Evolutionary conservation across 75 land plant genomes (phyloP).

Genomic region (Adiantum capillusveneris): DNA sequence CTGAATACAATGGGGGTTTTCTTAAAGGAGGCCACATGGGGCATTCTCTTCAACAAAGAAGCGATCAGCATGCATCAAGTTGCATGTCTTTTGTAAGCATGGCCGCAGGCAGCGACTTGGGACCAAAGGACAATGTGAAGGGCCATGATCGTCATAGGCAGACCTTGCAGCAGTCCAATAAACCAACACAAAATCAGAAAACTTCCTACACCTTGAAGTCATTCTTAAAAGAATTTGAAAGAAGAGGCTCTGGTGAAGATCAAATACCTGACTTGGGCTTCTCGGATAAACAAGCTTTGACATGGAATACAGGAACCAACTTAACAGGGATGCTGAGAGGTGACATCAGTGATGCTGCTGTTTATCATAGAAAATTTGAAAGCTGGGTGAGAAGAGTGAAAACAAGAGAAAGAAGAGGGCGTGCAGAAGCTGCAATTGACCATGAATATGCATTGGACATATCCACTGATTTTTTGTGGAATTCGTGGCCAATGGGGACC

Average conservation of each 20-base stretch:
- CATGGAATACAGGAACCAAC: conserved; percentile 28
- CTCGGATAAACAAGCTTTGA: conserved; percentile 19
- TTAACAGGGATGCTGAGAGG: conserved; percentile 22
- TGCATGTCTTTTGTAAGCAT: neutral
- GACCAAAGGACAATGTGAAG: neutral
- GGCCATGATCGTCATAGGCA: neutral
- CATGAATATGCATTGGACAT: neutral
- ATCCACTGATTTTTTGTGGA: conserved; percentile 2
- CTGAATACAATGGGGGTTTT: neutral
- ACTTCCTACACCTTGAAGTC: conserved; percentile 11
- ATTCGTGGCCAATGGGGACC: neutral
- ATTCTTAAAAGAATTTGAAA: conserved; percentile 17
- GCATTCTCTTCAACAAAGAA: neutral
- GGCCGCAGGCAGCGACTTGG: neutral
- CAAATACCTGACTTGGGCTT: conserved; percentile 20
- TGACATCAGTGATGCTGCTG: conserved; percentile 14
- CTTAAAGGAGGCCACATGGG: neutral
- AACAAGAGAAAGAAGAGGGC: conserved; percentile 14
- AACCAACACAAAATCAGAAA: neutral
- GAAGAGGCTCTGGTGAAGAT: conserved; percentile 6
- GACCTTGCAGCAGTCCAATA: neutral
- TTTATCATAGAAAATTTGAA: conserved; percentile 25
- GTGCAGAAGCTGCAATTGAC: neutral
- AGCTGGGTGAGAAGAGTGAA: conserved; percentile 29
- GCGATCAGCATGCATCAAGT: neutral